phyloP scores from a whole-genome alignment of 768 basidiomycete genomes.

The Candolleomyces eurysporus region DNA sequence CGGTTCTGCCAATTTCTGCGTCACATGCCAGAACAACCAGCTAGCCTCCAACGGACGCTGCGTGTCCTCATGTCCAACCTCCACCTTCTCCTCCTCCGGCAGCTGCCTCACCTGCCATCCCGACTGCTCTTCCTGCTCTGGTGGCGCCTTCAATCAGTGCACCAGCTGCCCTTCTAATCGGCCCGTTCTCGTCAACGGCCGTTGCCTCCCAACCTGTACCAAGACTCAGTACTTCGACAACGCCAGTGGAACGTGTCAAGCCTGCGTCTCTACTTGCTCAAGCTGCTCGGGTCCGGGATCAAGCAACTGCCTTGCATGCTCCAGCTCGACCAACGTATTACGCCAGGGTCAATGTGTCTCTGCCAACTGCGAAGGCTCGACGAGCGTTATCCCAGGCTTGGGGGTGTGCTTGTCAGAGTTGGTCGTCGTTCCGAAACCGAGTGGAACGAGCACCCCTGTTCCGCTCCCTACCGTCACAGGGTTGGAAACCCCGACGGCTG shows the following conservation, averaged over 20 bases:
- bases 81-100: conserved; percentile 60
- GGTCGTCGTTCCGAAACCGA: conserved; percentile 48
- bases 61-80: conserved; percentile 70
- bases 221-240: conserved; percentile 71
- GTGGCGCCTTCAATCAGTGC: conserved; percentile 78
- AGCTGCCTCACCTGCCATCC: conserved; percentile 78
- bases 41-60: conserved; percentile 75
- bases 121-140: conserved; percentile 82
- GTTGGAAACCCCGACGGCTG: conserved; percentile 47
- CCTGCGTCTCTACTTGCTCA: conserved; percentile 75
- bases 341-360: conserved; percentile 61
- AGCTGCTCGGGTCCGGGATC: conserved; percentile 73
- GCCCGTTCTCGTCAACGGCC: conserved; percentile 72
- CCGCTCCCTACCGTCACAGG: conserved; percentile 60
- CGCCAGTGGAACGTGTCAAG: conserved; percentile 58
- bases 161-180: conserved; percentile 62
- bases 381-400: conserved; percentile 62
- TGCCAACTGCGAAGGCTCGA: conserved; percentile 56
- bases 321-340: conserved; percentile 59
- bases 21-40: conserved; percentile 65
- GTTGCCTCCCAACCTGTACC: conserved; percentile 78
- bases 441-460: conserved; percentile 42
- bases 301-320: conserved; percentile 71
- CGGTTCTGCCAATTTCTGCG: conserved; percentile 66
- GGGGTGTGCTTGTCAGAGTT: conserved; percentile 81